Conservation (phyloP, 116 monocot species). For the Dioscorea cayenensis region DNA sequence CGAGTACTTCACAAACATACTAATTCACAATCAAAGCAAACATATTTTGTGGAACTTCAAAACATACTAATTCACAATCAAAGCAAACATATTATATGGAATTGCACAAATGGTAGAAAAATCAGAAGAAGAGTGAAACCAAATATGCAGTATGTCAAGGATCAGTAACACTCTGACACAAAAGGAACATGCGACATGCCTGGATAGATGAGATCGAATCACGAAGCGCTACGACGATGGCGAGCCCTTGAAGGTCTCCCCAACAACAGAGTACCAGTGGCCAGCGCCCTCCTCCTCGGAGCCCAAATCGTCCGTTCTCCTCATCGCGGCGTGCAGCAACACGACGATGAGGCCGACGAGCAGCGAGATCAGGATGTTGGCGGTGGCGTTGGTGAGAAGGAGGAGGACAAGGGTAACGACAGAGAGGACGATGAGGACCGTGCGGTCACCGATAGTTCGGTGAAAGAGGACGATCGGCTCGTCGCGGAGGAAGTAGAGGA, state of each 20-base stretch:
- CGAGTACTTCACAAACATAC: no score
- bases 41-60: no score
- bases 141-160: not conserved
- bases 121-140: no score
- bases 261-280: not conserved
- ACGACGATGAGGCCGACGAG: constrained; percentile 39
- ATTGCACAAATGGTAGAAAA: no score
- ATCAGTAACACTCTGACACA: not conserved
- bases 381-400: constrained; percentile 49
- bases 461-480: constrained; percentile 50
- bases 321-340: constrained; percentile 43
- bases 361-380: constrained; percentile 47
- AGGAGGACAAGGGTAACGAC: constrained; percentile 52
- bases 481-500: constrained; percentile 76
- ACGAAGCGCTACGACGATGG: not conserved
- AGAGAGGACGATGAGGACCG: constrained; percentile 36
- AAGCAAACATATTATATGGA: no score
- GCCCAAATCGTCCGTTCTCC: constrained; percentile 48
- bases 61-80: no score
- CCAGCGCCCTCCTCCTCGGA: constrained; percentile 30
- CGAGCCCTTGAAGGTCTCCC: not conserved
- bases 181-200: not conserved
- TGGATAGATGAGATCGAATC: not conserved
- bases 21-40: no score
- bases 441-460: constrained; percentile 42